Percentiles rank a stretch among this genome's conserved stretches.
Conservation (phyloP, 306 rosid genomes). For the Biancaea sappan region DNA sequence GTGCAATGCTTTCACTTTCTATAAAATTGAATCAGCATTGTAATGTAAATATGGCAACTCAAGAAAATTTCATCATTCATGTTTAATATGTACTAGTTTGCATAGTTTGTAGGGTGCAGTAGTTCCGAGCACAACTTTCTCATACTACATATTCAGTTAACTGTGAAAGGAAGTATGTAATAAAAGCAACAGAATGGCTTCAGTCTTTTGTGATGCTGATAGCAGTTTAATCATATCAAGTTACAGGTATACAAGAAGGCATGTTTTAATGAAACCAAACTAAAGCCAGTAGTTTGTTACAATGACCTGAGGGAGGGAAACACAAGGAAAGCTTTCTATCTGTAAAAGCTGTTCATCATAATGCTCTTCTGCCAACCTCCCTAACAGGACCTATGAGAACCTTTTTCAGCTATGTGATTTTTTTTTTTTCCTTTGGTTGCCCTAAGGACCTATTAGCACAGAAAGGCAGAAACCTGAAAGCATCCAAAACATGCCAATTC, state of each 20-base stretch:
- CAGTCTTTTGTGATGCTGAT: not conserved
- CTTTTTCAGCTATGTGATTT: not conserved
- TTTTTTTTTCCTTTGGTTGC: not conserved
- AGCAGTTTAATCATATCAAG: not conserved
- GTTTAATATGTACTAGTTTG: constrained; percentile 11
- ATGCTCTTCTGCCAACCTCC: not conserved
- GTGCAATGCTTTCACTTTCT: constrained; percentile 83
- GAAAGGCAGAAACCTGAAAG: constrained; percentile 2
- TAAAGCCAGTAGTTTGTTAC: not conserved
- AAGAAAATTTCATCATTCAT: constrained; percentile 28
- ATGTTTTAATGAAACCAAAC: not conserved
- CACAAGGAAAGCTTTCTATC: not conserved
- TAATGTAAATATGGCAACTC: constrained; percentile 34
- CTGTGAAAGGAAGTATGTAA: not conserved
- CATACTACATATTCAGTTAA: not conserved
- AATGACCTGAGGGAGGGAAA: not conserved
- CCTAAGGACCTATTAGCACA: not conserved
- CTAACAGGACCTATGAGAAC: not conserved
- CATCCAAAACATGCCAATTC: constrained; percentile 1
- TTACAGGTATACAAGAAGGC: not conserved
- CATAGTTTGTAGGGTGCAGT: not conserved
- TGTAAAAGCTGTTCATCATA: not conserved
- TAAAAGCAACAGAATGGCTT: not conserved
- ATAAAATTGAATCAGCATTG: constrained; percentile 32
- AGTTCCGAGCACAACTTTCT: constrained; percentile 4